Base-by-base conservation (phyloP, 2,329 filamentous ascomycete species). In the Nectriaceae sp. region DNA sequence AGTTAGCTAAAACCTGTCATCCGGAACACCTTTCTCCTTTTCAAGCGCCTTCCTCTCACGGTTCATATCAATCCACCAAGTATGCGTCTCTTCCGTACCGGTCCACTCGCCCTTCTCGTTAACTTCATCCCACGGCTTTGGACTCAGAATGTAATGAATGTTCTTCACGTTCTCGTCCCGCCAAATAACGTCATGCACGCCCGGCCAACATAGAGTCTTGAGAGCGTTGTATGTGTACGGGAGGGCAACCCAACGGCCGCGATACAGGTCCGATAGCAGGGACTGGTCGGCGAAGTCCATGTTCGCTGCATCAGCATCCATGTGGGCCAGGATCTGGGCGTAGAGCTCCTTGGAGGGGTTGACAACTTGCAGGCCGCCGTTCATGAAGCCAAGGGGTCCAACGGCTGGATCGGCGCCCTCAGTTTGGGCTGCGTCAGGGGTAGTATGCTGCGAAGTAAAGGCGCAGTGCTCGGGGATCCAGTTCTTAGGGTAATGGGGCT, bases 401-500 rank as follows among this genome's bases (percentile, higher is more conserved):
- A 67, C 69, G 16, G 62, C 50, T n/a, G 77, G 75, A 53, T 75
- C 70, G 4, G 73, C 66, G 29, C 69, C 77, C 3, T 61, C 58
- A 4, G 62, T 69, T 65, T 82, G 79, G 2, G 79, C 80, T 6
- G 53, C 24, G 1, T 71, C 73, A 0, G 79, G 75, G 13, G 69
- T 66, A 38, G 44, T 49, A 61, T 83, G 78, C 61, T 82, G 80
- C 18, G 66, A 65, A 2, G 80, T 82, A 65, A 80, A 84, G 50
- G 79, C 81, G 67, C 82, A 85, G 69, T 82, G 77, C 41, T 67
- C 63, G 3, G 76, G 75, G 16, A 77, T 60, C 80, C 89, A 96
- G 66, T 89, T 72, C 41, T 73, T 69, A 1, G 90, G 90, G 69
- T 96, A 96, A 71, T 95, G 89, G 22, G 81, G 64, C 68, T 89